Evolutionary conservation across 148 eudicot genomes (phyloP), one percentile per base, ranked within the genome.

Genomic region (Chenopodium quinoa): DNA sequence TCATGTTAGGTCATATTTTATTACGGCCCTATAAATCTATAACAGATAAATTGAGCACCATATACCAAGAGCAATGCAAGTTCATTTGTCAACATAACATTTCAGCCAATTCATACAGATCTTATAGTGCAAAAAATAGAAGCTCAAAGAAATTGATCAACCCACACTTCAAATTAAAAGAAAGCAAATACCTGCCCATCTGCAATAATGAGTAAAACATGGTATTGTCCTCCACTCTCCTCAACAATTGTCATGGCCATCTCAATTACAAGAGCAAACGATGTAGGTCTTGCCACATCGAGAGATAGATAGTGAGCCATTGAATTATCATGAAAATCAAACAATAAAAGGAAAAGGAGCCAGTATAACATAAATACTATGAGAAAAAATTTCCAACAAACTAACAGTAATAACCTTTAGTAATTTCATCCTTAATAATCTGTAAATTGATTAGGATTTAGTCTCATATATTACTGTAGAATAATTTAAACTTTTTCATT

Each of bases 221-320:
- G 99, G 82, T 96, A 96, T 80, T 96, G 99, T 34, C 99, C 99
- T 63, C 93, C 93, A 88, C 94, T 96, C 83, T 90, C 87, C 85
- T 96, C 97, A 73, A 93, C 98, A 77, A 93, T 92, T 29, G 95
- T 96, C 90, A 82, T 90, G 77, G 98, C 99, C 93, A 85, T 91
- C 86, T 96, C 98, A 80, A 96, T 92, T 50, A 93, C 76, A 31
- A 98, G 98, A 67, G 97, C 95, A 89, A 96, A 96, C 65, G 99
- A 96, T 52, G 99, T 96, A 37, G 99, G 99, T 58, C 98, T 97
- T 94, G 84, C 70, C 82, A 82, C 78, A 71, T 34, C 60, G 56
- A 44, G 34, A 78, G 7, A 54, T 22, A 52, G 19, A 25, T 27
- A 27, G 27, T 27, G 7, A 50, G 34, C 76, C 71, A 64, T 11